Percentiles rank a stretch among this genome's conserved stretches.
Evolutionary conservation across 768 basidiomycete genomes (phyloP).

Genomic region (Crucibulum laeve): DNA sequence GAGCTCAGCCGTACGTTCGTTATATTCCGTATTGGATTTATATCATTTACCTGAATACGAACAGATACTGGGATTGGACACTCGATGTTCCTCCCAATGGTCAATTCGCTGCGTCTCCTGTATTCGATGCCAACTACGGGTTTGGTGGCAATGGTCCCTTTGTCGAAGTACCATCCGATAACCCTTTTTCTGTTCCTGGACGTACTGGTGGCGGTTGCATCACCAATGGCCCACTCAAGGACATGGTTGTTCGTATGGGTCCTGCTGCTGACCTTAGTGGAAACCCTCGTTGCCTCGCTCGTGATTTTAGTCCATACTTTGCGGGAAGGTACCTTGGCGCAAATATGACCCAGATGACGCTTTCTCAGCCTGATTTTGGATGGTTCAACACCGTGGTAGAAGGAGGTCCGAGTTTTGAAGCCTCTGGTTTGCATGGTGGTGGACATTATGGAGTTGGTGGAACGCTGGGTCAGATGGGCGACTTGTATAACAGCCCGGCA

Average conservation of each 20-base stretch:
- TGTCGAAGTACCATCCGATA: conserved; percentile 3
- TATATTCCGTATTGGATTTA: not conserved
- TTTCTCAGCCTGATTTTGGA: conserved; percentile 13
- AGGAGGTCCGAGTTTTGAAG: conserved; percentile 7
- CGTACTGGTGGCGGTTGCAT: conserved; percentile 10
- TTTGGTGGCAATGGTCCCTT: conserved; percentile 10
- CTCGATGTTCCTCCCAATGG: conserved; percentile 1
- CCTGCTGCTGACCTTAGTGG: conserved; percentile 7
- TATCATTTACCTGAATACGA: not conserved
- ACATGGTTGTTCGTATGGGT: conserved; percentile 8
- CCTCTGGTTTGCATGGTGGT: conserved; percentile 6
- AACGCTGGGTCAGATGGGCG: conserved; percentile 6
- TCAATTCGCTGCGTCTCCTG: conserved; percentile 5
- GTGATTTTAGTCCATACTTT: conserved; percentile 14
- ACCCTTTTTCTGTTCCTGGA: conserved; percentile 6
- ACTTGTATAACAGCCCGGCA: conserved; percentile 8
- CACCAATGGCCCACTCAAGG: conserved; percentile 7
- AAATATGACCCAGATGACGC: conserved; percentile 7
- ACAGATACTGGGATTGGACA: conserved; percentile 11
- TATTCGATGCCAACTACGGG: conserved; percentile 7
- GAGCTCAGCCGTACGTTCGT: conserved; percentile 17
- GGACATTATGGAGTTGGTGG: conserved; percentile 10
- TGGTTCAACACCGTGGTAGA: conserved; percentile 12
- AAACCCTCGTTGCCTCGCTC: conserved; percentile 13
- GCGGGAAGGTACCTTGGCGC: conserved; percentile 11